phyloP scores from a whole-genome alignment of 2,329 filamentous ascomycete genomes.

The Paecilomyces dactylethromorphus region DNA sequence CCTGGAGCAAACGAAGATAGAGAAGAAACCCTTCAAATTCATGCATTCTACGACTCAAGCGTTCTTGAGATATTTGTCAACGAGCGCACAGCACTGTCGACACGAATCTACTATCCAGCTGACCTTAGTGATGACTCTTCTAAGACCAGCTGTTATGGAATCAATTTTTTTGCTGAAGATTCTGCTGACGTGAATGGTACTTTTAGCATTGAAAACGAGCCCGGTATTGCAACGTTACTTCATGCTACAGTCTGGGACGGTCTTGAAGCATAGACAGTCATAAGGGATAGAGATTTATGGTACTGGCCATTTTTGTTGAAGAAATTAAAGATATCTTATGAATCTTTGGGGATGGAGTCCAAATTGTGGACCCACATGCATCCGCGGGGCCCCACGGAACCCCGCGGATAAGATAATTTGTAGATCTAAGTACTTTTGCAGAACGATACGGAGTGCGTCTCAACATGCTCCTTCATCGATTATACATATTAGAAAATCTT shows the following conservation, averaged over 20 bases:
- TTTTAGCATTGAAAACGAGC: neutral
- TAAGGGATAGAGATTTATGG: neutral
- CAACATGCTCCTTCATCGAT: neutral
- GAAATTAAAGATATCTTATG: too few species aligned
- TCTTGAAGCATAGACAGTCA: neutral
- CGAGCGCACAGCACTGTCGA: slow-evolving; percentile 35
- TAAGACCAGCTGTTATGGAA: slow-evolving; percentile 6
- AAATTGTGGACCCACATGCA: neutral
- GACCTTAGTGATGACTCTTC: neutral
- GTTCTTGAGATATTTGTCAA: slow-evolving; percentile 44
- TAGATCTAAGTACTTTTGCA: neutral
- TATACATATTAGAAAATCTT: neutral
- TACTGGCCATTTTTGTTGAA: too few species aligned
- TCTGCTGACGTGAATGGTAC: neutral
- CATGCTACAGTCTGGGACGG: slow-evolving; percentile 2
- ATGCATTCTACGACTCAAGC: slow-evolving; percentile 35
- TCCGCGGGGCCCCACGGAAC: neutral
- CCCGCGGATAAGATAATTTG: neutral
- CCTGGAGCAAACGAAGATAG: slow-evolving; percentile 6
- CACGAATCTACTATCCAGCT: slow-evolving; percentile 25
- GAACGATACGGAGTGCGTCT: neutral
- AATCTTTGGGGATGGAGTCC: too few species aligned
- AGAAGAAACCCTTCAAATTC: slow-evolving; percentile 35
- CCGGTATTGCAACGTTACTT: neutral
- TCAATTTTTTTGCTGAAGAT: slow-evolving; percentile 17